Evolutionary conservation across 345 rosid species (phyloP).

Genomic region (Euphorbia lathyris): DNA sequence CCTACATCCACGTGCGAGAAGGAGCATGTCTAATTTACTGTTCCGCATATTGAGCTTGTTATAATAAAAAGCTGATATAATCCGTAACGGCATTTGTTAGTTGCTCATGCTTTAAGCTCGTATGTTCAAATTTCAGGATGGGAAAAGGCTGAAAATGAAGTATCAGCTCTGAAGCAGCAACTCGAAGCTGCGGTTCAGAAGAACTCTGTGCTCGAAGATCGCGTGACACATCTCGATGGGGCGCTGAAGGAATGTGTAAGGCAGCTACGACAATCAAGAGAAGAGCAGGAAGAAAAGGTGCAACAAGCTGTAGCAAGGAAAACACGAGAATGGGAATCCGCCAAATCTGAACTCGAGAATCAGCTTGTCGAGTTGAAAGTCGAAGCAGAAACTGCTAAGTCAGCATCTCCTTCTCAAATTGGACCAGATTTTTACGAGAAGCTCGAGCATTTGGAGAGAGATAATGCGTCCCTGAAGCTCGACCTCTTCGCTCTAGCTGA

Average conservation of each 20-base stretch:
- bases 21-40: too few species aligned
- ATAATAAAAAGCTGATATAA: too few species aligned
- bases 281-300: constrained; percentile 73
- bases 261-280: constrained; percentile 84
- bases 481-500: constrained; percentile 50
- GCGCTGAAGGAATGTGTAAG: constrained; percentile 95
- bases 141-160: constrained; percentile 97
- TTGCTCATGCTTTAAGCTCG: neutral
- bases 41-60: too few species aligned
- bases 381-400: constrained; percentile 36
- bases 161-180: constrained; percentile 55
- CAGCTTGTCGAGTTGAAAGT: constrained; percentile 44
- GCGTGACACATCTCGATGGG: constrained; percentile 81
- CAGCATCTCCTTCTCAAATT: constrained; percentile 28
- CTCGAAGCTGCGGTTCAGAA: constrained; percentile 56
- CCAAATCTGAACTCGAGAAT: constrained; percentile 48
- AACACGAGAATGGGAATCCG: constrained; percentile 56
- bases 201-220: constrained; percentile 57
- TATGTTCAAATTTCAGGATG: constrained; percentile 51
- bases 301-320: constrained; percentile 52
- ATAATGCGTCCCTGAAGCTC: constrained; percentile 53
- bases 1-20: too few species aligned
- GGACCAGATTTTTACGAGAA: constrained; percentile 41
- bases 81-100: too few species aligned
- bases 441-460: constrained; percentile 57